Evolutionary conservation across 2,329 filamentous ascomycete genomes (phyloP), one percentile per base, ranked within the genome.

Genomic region (Aspergillus sp.): DNA sequence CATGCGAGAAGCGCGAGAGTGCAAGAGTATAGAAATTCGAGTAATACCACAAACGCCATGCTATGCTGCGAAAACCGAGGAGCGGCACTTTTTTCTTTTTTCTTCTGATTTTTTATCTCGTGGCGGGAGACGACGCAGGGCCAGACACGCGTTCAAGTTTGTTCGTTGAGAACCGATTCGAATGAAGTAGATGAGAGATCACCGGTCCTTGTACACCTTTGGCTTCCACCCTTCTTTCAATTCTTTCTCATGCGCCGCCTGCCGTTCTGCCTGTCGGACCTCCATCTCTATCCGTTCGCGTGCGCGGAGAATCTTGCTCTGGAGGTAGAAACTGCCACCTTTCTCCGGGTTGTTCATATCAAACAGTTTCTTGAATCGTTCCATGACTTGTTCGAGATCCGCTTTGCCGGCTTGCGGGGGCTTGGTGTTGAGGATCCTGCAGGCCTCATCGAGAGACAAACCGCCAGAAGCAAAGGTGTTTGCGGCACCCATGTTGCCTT

Each of bases 291-390:
- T 86, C 55, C 93, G 78, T 73, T 98, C 91, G 61, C 91, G 82
- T 49, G 93, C 93, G 53, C 93, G 79, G 59, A 97, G 73, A 47
- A 98, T 83, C 74, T 98, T 98, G 78, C 91, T 97, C 73, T 98
- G 93, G 43, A 98, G 78, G 71, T 98, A 98, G 72, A 98, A 98
- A 62, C 90, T 96, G 46, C 93, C 93, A 32, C 93, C 93, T 65
- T 95, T 95, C 70, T 94, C 79, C 9, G 93, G 91, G 56, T 98
- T 88, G 73, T 98, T 98, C 59, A 82, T 75, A 70, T 98, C 93
- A 67, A 96, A 98, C 43, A 98, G 75, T 55, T 85, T 83, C 81
- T 97, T 97, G 78, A 97, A 98, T 46, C 90, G 80, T 59, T 86
- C 83, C 71, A 86, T 84, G 47, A 95, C 83, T 56, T 85, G 79